Evolutionary conservation across 768 basidiomycete species (phyloP).

Genomic region (Dioszegia crocea): DNA sequence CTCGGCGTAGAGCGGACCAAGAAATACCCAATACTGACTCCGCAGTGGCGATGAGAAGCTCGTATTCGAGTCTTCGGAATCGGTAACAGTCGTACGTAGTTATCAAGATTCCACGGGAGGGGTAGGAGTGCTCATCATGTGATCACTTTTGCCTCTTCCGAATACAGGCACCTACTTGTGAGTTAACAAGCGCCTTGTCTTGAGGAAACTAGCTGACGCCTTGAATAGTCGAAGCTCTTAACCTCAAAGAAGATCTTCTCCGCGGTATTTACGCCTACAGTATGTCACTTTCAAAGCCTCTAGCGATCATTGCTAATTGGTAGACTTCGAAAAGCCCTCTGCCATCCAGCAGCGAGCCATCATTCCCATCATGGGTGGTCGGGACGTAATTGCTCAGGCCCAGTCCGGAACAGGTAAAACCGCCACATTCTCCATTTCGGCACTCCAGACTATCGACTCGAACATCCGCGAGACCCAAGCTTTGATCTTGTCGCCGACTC

Average conservation of each 20-base stretch:
- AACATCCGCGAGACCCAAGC: constrained; percentile 93
- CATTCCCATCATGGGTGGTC: constrained; percentile 72
- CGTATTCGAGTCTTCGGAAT: constrained; percentile 71
- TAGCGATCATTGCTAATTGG: background rate
- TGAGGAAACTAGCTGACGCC: constrained; percentile 14
- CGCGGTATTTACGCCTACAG: constrained; percentile 52
- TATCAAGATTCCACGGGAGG: constrained; percentile 34
- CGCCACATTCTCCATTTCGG: constrained; percentile 95
- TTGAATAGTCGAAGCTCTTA: constrained; percentile 49
- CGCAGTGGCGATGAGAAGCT: constrained; percentile 82
- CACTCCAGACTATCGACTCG: constrained; percentile 95
- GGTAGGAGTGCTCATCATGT: constrained; percentile 43
- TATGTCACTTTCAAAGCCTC: constrained; percentile 10
- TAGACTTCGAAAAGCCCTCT: constrained; percentile 86
- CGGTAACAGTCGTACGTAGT: constrained; percentile 61
- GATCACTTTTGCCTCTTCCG: constrained; percentile 48
- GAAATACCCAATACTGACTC: too few relatives aligned
- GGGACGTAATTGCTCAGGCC: constrained; percentile 98
- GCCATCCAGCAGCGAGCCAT: constrained; percentile 99
- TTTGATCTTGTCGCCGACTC: constrained; percentile 93
- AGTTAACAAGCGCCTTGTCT: constrained; percentile 15
- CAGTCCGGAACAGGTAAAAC: constrained; percentile 99
- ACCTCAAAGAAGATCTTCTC: constrained; percentile 50
- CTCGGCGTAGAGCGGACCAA: too few relatives aligned
- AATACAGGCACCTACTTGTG: constrained; percentile 50